These are phyloP conservation scores for Sophora flavescens DNA, from an alignment of 306 rosid genomes.

Conservation along the genomic window DNA sequence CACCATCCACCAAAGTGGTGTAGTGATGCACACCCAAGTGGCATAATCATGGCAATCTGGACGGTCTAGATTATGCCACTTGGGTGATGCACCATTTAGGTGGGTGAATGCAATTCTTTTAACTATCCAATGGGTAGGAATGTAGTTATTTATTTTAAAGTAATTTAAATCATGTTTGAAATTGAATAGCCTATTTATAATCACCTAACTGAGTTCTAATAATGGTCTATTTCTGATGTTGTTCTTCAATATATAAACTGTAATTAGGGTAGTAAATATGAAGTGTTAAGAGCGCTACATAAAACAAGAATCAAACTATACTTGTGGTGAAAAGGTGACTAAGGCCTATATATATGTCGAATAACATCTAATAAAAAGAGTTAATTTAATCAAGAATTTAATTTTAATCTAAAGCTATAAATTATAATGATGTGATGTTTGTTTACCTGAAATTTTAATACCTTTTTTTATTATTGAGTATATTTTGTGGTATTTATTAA, in stretches of 20 bases:
- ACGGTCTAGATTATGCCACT: too few relatives aligned
- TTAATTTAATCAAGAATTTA: background rate
- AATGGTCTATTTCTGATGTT: background rate
- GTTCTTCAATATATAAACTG: background rate
- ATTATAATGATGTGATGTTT: background rate
- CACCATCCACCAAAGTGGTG: too few relatives aligned
- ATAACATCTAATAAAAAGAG: background rate
- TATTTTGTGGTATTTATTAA: too few relatives aligned
- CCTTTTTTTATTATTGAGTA: too few relatives aligned
- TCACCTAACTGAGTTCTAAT: conserved; percentile 18
- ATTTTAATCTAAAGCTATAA: background rate
- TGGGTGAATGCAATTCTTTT: conserved; percentile 32
- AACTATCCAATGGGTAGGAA: background rate
- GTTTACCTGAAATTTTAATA: background rate
- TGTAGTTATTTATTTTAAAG: background rate
- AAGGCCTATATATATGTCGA: background rate
- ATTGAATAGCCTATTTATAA: background rate
- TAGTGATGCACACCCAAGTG: too few relatives aligned
- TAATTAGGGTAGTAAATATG: background rate
- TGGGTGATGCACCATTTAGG: too few relatives aligned
- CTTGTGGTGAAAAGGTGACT: background rate
- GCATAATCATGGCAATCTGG: too few relatives aligned
- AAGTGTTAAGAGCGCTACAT: background rate
- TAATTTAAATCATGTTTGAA: conserved; percentile 1
- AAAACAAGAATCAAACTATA: background rate